phyloP scores from a whole-genome alignment of 108 stramenopile genomes.

The Conticribra weissflogii region DNA sequence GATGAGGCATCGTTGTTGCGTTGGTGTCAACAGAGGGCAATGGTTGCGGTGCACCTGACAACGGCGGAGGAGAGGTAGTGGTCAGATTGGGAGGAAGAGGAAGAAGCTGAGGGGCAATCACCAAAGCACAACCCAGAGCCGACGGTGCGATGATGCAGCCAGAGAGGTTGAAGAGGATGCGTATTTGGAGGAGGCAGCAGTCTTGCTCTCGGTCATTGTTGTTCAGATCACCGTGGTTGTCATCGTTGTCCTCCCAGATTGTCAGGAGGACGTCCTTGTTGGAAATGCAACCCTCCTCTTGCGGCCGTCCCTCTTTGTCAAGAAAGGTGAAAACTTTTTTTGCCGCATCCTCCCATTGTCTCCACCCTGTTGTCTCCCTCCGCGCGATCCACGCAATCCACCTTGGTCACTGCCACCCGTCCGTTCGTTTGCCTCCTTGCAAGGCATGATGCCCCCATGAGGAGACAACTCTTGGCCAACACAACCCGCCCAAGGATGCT shows the following conservation, averaged over 20 bases:
- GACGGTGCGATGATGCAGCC: constrained; percentile 42
- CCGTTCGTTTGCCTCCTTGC: constrained; percentile 48
- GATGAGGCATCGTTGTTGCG: neutral
- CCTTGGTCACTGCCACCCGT: constrained; percentile 56
- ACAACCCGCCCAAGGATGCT: constrained; percentile 41
- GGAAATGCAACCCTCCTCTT: constrained; percentile 31
- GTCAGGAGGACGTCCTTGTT: constrained; percentile 40
- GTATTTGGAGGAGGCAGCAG: constrained; percentile 44
- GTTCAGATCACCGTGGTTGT: constrained; percentile 9
- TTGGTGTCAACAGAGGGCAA: constrained; percentile 35
- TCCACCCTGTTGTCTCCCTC: too few species aligned
- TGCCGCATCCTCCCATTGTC: too few species aligned
- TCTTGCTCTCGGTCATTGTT: too few species aligned
- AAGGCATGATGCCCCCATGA: constrained; percentile 56
- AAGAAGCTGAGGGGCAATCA: neutral
- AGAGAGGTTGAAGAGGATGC: constrained; percentile 68
- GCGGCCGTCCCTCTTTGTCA: constrained; percentile 12
- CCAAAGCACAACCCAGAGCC: neutral
- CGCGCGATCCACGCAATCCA: constrained; percentile 67
- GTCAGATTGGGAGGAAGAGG: constrained; percentile 6
- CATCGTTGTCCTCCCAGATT: constrained; percentile 34
- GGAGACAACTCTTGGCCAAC: constrained; percentile 25
- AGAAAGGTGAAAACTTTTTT: constrained; percentile 53
- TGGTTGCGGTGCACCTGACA: constrained; percentile 35
- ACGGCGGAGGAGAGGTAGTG: constrained; percentile 39